Percentiles rank a stretch among this genome's conserved stretches.
Conservation (phyloP, 495 filamentous ascomycete species). For the Annulohypoxylon moriforme region DNA sequence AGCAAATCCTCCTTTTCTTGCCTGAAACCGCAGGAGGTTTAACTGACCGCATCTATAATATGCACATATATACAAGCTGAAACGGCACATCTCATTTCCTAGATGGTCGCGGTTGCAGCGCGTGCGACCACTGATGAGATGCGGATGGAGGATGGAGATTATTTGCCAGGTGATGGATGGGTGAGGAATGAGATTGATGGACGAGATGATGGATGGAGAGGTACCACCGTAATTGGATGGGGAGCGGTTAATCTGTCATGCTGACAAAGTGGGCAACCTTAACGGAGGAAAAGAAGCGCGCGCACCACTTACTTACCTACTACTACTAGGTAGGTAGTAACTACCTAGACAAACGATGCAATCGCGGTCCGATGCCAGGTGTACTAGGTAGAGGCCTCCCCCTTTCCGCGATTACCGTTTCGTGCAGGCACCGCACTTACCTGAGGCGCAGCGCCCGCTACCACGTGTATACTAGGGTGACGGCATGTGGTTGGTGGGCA, state of each 20-base stretch:
- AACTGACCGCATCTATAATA: slow-evolving; percentile 12
- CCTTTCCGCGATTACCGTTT: slow-evolving; percentile 26
- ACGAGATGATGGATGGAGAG: neutral
- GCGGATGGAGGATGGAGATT: neutral
- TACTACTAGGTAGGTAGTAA: neutral
- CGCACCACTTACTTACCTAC: neutral
- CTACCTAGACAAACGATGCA: neutral
- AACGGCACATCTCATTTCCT: slow-evolving; percentile 34
- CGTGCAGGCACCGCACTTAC: slow-evolving; percentile 10
- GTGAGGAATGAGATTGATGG: neutral
- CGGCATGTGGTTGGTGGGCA: slow-evolving; percentile 24
- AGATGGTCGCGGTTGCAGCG: slow-evolving; percentile 28
- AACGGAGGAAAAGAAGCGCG: slow-evolving; percentile 6
- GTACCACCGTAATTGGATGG: slow-evolving; percentile 22
- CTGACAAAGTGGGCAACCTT: slow-evolving; percentile 25
- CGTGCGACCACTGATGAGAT: slow-evolving; percentile 22
- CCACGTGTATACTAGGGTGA: slow-evolving; percentile 38
- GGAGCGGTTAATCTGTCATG: slow-evolving; percentile 30
- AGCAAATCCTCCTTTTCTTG: slow-evolving; percentile 32
- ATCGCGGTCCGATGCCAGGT: slow-evolving; percentile 9
- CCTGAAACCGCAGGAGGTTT: slow-evolving; percentile 38
- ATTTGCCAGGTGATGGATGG: neutral
- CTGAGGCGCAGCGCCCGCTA: slow-evolving; percentile 37
- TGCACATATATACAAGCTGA: slow-evolving; percentile 29
- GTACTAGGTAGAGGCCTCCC: slow-evolving; percentile 32